Evolutionary conservation across 73 alveolate species (phyloP), one percentile per base, ranked within the genome.

Genomic region (Diophrys appendiculata): DNA sequence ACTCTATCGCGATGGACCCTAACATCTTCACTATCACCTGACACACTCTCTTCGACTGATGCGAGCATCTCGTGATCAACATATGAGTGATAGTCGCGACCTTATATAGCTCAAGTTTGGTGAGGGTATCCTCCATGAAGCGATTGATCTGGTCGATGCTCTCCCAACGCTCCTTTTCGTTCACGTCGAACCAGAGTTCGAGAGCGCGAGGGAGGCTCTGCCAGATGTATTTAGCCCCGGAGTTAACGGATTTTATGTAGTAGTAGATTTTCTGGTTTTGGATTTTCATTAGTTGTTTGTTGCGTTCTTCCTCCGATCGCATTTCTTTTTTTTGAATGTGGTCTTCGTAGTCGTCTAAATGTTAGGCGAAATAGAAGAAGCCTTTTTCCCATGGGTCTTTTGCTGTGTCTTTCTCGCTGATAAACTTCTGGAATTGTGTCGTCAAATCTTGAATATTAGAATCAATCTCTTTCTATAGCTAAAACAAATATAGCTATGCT

Each of bases 171-270:
- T 69, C 82, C 26, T 25, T 32, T 13, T 86, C 89, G 18, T 31
- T 34, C 33, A 71, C 74, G 80, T 67, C 53, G 76, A 86, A 86
- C 93, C 93, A 86, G 0, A 86, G 69, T 33, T 86, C 93, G 14
- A 86, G 74, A n/a, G 86, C 89, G 30, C 89, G 80, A 0, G 93
- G 93, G 29, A 86, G 73, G 29, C 87, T 79, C 27, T 86, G 71
- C 93, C 93, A 86, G 34, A 86, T 71, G 54, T 79, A 80, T 29
- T 80, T 72, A 31, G 71, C 60, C 1, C 93, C 93, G 27, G n/a
- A 28, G 33, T 76, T 72, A 0, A 77, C 35, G 32, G 85, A 67
- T 25, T 33, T 72, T 3, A 86, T 34, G 34, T 86, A 86, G 68
- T 86, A 73, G 79, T 53, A 78, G 0, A 78, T 54, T 52, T 82